Base-by-base conservation (phyloP, 179 eudicot species). In the Corrigiola litoralis region DNA sequence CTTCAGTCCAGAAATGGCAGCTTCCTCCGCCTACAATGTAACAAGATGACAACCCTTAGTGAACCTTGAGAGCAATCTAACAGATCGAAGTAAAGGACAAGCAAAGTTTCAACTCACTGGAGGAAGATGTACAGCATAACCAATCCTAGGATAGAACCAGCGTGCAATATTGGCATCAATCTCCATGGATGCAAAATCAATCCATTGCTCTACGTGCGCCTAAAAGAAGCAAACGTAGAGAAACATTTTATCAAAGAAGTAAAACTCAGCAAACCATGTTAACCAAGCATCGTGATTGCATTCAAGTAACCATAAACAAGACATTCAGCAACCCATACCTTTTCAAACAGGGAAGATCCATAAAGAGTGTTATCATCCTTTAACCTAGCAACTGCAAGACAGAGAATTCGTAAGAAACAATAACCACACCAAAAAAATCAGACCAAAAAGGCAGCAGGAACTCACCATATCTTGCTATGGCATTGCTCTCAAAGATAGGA, bases 381-480 rank as follows among this genome's bases (percentile, higher is more conserved):
- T 74, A 66, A 21, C n/a, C 61, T 68, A 20, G 84, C 42, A 49
- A 86, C 91, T 86, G 28, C 65, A 69, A 63, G 16, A 38, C n/a
- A 60, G 10, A 17, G 9, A 27, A 28, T 20, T 7, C 7, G 25
- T 40, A 14, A 41, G 6, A 40, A 33, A 41, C 58, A 41, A 8
- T 17, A 45, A 51, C 9, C 1, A 31, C 32, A 61, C 27, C 6
- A 46, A 18, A 8, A 38, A 18, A 7, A 17, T 13, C 28, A 13
- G 21, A 34, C 9, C 6, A 6, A 11, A 33, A 46, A n/a, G 8
- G 20, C 11, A 37, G 44, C 5, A 48, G 1, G 6, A 20, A 31
- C 65, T 13, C 49, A 88, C 95, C 88, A 61, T 88, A 88, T 65
- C 87, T 86, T 5, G 96, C 89, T 17, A 88, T 88, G 18, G 92